Evolutionary conservation across 164 flowering plant species (phyloP), one percentile per base, ranked within the genome.

Genomic region (Paratinospora sagittata): DNA sequence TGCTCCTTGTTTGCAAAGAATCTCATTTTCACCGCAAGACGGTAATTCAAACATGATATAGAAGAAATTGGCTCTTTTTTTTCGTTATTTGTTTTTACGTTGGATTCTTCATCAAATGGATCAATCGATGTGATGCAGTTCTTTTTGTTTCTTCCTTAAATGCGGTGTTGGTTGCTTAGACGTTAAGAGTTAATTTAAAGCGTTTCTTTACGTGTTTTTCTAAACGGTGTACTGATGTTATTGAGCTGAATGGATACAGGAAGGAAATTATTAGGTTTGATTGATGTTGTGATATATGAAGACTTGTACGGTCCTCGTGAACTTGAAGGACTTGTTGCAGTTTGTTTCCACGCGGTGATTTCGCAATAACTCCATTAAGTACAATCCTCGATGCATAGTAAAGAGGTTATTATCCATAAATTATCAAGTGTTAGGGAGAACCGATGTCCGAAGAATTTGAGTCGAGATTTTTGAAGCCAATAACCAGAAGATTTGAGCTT

Each of bases 371-470:
- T 52, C 23, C 3, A 17, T 17, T 55, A n/a, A 55, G 60, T 21
- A 19, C 14, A 7, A 21, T 1, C 60, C 60, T n/a, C 24, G 2
- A 55, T 16, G 1, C 24, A 3, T 19, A 14, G 21, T 19, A n/a
- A 3, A 21, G 23, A 7, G 60, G 60, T 19, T 0, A 55, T 14
- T 16, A 17, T 12, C 23, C 23, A 55, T 17, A n/a, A 65, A 8
- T 65, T 43, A 33, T 72, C 33, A 33, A 34, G 8, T 55, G 58
- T 57, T 47, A 30, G 2, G 0, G 21, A 67, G 33, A 52, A 65
- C 33, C 70, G 27, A 76, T 79, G 79, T 73, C 72, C 36, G 77
- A 76, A 36, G 68, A 68, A 49, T 73, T 70, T 65, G 74, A 70
- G 13, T 39, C 60, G 8, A 69, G 66, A 27, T 76, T 58, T 67